Evolutionary conservation across 441 rosid species (phyloP), one percentile per base, ranked within the genome.

Genomic region (Pelargonium cotyledonis): DNA sequence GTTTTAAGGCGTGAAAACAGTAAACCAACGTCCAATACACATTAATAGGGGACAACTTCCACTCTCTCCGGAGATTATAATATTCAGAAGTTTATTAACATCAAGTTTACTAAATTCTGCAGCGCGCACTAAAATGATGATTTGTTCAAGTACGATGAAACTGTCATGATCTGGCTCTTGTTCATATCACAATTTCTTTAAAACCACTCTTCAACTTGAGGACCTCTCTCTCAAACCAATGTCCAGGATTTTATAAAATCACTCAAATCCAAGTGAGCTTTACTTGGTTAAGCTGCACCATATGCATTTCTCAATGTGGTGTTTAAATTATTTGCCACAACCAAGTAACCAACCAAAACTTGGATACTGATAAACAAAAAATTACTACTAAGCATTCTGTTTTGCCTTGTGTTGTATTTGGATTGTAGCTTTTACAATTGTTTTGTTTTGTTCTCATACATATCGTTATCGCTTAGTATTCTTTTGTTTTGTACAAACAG

Each of bases 101-200:
- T 44, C 26, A 23, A 6, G 49, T 44, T 44, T 8, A 44, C 1
- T 2, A 23, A 23, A 23, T 23, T 55, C 16, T 55, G 61, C 61
- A 55, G 7, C 15, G 61, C 15, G 61, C 18, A 55, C 21, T 15
- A 18, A 15, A 18, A 55, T 55, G 61, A 16, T 55, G 16, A 55
- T 55, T 55, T 55, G 61, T 55, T 55, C 18, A 55, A 6, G 61
- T 55, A 55, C 61, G 61, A 55, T 55, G 23, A 55, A 55, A 55
- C 23, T 15, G 18, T 18, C 61, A 55, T 9, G n/a, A n/a, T n/a
- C 21, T 53, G 60, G 8, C 57, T 49, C 16, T 47, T 14, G 3
- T 11, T 47, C 53, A 47, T 1, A 47, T 14, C 1, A 14, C 57
- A 49, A 14, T 49, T 15, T 12, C 16, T 49, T 49, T 6, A 18